Percentiles rank a stretch among this genome's conserved stretches.
Evolutionary conservation across 139 green algal species (phyloP).

Genomic region (Chlamydomonas sphaeroides): DNA sequence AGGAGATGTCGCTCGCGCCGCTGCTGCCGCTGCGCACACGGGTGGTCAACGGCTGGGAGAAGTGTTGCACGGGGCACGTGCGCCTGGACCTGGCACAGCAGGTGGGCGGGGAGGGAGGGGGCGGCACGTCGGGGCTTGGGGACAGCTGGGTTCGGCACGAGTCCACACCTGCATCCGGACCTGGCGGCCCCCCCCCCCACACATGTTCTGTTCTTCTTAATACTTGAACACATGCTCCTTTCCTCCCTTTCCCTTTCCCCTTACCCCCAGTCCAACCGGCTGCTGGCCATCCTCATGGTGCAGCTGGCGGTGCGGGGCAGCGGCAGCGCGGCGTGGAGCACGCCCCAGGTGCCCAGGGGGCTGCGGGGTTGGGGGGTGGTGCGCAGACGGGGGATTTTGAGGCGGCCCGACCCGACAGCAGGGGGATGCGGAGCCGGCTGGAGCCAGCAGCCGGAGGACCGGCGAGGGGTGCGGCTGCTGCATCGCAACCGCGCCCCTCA

Average conservation of each 20-base stretch:
- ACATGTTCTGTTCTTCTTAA: too few species aligned
- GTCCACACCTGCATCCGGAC: too few species aligned
- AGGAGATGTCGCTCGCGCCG: constrained; percentile 27
- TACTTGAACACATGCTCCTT: neutral
- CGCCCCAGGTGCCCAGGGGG: neutral
- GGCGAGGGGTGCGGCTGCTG: too few species aligned
- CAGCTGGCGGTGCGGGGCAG: constrained; percentile 4
- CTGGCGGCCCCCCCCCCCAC: too few species aligned
- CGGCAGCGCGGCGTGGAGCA: neutral
- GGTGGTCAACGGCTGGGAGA: constrained; percentile 32
- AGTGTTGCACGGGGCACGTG: constrained; percentile 23
- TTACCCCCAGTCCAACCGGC: constrained; percentile 14
- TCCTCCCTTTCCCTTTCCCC: neutral
- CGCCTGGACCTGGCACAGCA: constrained; percentile 24
- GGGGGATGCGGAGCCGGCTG: too few species aligned
- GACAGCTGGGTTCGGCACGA: too few species aligned
- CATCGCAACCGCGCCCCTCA: too few species aligned
- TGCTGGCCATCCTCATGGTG: constrained; percentile 31
- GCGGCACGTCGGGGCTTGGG: too few species aligned
- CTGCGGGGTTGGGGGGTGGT: too few species aligned
- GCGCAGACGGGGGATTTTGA: too few species aligned
- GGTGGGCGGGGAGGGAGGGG: neutral
- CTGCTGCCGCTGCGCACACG: constrained; percentile 34
- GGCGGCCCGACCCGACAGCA: too few species aligned
- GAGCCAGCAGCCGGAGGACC: too few species aligned